These are phyloP conservation scores for Barnettozyma wickerhamii DNA, from an alignment of 805 yeast genomes.

Conservation along the genomic window DNA sequence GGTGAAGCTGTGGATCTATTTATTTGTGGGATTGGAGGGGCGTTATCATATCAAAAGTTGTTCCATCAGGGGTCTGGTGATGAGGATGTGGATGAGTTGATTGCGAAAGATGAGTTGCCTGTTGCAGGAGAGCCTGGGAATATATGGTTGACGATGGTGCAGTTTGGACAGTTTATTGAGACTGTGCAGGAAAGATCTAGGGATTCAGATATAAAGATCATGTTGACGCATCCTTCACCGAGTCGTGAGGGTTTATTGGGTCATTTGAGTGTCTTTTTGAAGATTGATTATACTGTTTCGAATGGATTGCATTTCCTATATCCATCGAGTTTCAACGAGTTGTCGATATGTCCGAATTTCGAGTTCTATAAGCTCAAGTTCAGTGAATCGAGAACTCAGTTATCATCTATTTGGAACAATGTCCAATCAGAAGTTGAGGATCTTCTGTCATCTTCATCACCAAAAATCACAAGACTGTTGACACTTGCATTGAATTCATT, in stretches of 20 bases:
- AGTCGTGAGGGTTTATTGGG: slow-evolving; percentile 64
- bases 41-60: slow-evolving; percentile 58
- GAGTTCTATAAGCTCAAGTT: slow-evolving; percentile 63
- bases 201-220: slow-evolving; percentile 48
- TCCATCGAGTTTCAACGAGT: slow-evolving; percentile 65
- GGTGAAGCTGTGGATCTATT: slow-evolving; percentile 39
- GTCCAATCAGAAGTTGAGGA: slow-evolving; percentile 49
- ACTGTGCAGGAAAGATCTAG: slow-evolving; percentile 39
- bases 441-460: slow-evolving; percentile 37
- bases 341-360: slow-evolving; percentile 57
- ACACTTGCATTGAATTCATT: slow-evolving; percentile 56
- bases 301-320: slow-evolving; percentile 69
- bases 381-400: slow-evolving; percentile 53
- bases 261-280: slow-evolving; percentile 59
- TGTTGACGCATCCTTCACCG: slow-evolving; percentile 68
- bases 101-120: slow-evolving; percentile 35
- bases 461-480: slow-evolving; percentile 41
- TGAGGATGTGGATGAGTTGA: slow-evolving; percentile 17
- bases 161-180: slow-evolving; percentile 60
- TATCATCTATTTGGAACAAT: slow-evolving; percentile 60
- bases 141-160: slow-evolving; percentile 69
- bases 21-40: slow-evolving; percentile 70
- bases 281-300: slow-evolving; percentile 70
- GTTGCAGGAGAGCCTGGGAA: slow-evolving; percentile 63
- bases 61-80: slow-evolving; percentile 56